Evolutionary conservation across 2,329 filamentous ascomycete genomes (phyloP).

Genomic region (Fusarium citri): DNA sequence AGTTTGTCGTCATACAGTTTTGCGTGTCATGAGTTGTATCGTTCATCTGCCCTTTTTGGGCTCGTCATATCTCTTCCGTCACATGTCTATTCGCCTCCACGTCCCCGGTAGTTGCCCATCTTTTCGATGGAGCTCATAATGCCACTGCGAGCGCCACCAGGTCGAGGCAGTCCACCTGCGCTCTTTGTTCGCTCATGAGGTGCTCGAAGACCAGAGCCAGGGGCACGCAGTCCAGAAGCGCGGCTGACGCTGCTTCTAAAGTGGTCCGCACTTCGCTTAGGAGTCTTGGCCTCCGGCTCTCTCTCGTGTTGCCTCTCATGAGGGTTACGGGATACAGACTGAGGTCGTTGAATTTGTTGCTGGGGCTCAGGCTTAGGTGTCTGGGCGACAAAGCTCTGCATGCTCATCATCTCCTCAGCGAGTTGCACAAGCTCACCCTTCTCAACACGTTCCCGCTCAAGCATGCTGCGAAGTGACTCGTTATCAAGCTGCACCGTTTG

Average conservation of each 20-base stretch:
- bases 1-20: conserved; percentile 39
- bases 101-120: conserved; percentile 76
- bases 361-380: conserved; percentile 41
- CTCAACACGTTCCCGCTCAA: conserved; percentile 82
- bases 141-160: conserved; percentile 69
- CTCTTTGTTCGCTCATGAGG: conserved; percentile 61
- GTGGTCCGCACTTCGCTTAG: conserved; percentile 48
- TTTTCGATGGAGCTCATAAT: conserved; percentile 89
- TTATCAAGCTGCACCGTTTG: conserved; percentile 77
- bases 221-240: conserved; percentile 70
- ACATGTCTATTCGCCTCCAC: conserved; percentile 48
- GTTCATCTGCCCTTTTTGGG: conserved; percentile 24
- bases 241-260: conserved; percentile 63
- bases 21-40: conserved; percentile 41
- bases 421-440: conserved; percentile 85
- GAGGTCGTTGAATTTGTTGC: conserved; percentile 38
- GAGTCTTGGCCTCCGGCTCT: conserved; percentile 49
- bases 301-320: conserved; percentile 38
- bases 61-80: conserved; percentile 13
- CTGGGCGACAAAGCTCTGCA: conserved; percentile 64
- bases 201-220: conserved; percentile 60
- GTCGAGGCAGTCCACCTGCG: conserved; percentile 60
- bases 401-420: conserved; percentile 85
- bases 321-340: conserved; percentile 38
- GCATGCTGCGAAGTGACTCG: conserved; percentile 69